These are phyloP conservation scores for Catunica adiposa DNA, from an alignment of 2,329 filamentous ascomycete genomes.

Conservation along the genomic window DNA sequence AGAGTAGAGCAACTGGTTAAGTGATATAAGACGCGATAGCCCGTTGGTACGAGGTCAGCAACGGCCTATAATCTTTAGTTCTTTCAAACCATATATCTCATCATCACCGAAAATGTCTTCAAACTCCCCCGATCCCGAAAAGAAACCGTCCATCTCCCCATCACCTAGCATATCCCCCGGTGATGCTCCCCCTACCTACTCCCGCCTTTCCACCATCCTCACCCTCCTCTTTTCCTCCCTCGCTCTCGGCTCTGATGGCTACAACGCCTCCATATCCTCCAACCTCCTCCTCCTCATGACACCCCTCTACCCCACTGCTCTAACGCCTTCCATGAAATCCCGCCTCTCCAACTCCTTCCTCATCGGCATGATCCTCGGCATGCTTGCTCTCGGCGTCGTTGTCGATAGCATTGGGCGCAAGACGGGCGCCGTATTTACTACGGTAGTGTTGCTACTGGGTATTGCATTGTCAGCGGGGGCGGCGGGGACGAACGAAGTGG, in stretches of 20 bases:
- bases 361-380: background rate
- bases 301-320: background rate
- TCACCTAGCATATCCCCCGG: background rate
- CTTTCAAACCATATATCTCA: background rate
- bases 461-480: too few relatives aligned
- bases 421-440: too few relatives aligned
- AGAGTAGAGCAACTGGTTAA: too few relatives aligned
- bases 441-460: too few relatives aligned
- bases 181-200: background rate
- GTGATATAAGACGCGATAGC: too few relatives aligned
- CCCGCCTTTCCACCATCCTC: background rate
- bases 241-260: background rate
- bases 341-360: background rate
- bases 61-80: too few relatives aligned
- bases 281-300: background rate
- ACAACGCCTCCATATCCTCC: background rate
- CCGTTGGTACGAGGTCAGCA: too few relatives aligned
- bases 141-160: background rate
- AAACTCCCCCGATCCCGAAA: background rate
- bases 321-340: background rate
- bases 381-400: too few relatives aligned
- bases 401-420: too few relatives aligned
- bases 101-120: background rate
- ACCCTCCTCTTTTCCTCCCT: background rate
- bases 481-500: too few relatives aligned